Conservation (phyloP, 352 stramenopile genomes). For the Phytophthora lateralis region DNA sequence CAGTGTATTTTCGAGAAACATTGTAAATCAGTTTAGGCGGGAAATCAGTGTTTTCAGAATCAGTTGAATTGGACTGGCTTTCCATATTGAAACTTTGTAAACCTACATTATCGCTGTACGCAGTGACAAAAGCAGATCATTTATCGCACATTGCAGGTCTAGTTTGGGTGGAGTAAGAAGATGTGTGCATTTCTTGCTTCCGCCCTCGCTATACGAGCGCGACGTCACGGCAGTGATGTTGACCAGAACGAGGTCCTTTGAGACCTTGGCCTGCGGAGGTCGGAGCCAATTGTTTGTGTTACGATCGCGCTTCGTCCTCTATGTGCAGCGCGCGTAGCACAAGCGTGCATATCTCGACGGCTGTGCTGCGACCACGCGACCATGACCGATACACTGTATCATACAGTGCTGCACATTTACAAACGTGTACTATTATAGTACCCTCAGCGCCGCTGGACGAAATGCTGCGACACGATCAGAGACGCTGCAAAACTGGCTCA, state of each 20-base stretch:
- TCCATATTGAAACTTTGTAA: not conserved
- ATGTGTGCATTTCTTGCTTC: slow-evolving; percentile 22
- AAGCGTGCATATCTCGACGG: slow-evolving; percentile 11
- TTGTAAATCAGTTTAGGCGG: not conserved
- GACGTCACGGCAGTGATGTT: slow-evolving; percentile 4
- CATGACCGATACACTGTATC: too few relatives aligned
- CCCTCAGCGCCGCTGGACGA: not conserved
- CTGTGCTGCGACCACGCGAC: slow-evolving; percentile 14
- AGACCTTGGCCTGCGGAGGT: not conserved
- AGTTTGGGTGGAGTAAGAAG: slow-evolving; percentile 20
- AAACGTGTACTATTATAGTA: not conserved
- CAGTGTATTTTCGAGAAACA: not conserved
- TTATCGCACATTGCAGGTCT: slow-evolving; percentile 7
- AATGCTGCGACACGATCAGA: slow-evolving; percentile 23
- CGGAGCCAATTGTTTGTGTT: slow-evolving; percentile 3
- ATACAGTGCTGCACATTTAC: not conserved
- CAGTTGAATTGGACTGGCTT: not conserved
- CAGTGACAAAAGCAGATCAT: not conserved
- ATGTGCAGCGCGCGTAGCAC: slow-evolving; percentile 14
- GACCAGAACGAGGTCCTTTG: slow-evolving; percentile 10
- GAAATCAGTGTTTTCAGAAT: not conserved
- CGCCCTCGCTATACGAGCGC: slow-evolving; percentile 8
- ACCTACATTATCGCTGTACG: slow-evolving; percentile 4
- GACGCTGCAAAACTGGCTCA: slow-evolving; percentile 18
- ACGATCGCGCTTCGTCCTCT: slow-evolving; percentile 6